Evolutionary conservation across 352 stramenopile genomes (phyloP).

Genomic region (Aphanomyces astaci): DNA sequence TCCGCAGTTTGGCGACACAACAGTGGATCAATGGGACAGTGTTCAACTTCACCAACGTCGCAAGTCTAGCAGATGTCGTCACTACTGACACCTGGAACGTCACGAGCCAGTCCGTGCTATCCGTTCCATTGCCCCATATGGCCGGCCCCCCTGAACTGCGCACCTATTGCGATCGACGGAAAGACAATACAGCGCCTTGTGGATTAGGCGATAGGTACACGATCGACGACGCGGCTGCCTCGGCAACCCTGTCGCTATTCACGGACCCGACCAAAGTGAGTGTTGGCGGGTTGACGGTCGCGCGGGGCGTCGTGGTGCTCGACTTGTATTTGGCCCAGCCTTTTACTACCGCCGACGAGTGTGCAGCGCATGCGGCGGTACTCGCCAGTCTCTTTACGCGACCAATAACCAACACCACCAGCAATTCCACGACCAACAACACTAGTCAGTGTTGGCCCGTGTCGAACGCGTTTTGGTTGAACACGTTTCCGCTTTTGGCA

Average conservation of each 20-base stretch:
- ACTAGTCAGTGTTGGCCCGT: no score
- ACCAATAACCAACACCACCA: not conserved
- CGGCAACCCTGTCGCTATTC: not conserved
- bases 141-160: conserved; percentile 4
- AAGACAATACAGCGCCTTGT: not conserved
- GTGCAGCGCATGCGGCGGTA: not conserved
- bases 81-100: not conserved
- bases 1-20: conserved; percentile 9
- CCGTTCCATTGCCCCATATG: not conserved
- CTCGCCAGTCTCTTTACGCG: not conserved
- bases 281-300: not conserved
- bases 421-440: not conserved
- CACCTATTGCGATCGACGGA: not conserved
- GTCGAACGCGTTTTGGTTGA: no score
- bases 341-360: not conserved
- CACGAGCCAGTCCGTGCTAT: not conserved
- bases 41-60: not conserved
- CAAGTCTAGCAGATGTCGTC: not conserved
- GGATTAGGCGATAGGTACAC: not conserved
- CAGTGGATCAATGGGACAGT: conserved; percentile 20
- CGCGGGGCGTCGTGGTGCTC: conserved; percentile 11
- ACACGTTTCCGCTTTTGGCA: not conserved
- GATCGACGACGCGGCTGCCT: not conserved
- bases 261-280: not conserved
- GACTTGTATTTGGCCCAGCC: conserved; percentile 14